These are phyloP conservation scores for Rhodotorula graminis DNA, from an alignment of 768 basidiomycete genomes.

Conservation along the genomic window DNA sequence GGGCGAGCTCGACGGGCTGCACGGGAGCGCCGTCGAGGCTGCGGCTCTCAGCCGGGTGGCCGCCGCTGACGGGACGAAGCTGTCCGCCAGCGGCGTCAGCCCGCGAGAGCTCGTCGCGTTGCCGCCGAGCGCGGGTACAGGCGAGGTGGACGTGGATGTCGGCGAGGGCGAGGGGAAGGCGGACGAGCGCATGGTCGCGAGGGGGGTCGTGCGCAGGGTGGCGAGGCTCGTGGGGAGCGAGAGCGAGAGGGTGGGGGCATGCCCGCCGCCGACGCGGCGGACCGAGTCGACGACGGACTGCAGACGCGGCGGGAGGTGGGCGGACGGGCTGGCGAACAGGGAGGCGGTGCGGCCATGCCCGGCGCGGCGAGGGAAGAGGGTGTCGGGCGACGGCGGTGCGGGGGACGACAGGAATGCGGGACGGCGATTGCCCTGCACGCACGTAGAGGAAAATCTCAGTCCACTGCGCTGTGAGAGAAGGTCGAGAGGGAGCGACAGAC, in stretches of 20 bases:
- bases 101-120: not conserved
- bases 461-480: too few relatives aligned
- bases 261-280: not conserved
- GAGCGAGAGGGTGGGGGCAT: slow-evolving; percentile 5
- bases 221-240: not conserved
- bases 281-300: slow-evolving; percentile 16
- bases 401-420: not conserved
- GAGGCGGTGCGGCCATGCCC: slow-evolving; percentile 21
- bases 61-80: not conserved
- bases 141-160: not conserved
- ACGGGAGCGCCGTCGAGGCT: not conserved
- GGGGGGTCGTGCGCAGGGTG: not conserved
- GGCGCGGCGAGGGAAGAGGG: not conserved
- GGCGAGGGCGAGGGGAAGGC: not conserved
- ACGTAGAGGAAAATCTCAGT: not conserved
- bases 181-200: not conserved
- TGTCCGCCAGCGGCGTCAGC: slow-evolving; percentile 14
- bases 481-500: not conserved
- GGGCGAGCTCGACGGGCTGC: not conserved
- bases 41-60: not conserved
- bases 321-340: slow-evolving; percentile 4
- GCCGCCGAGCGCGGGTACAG: not conserved
- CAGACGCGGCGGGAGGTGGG: slow-evolving; percentile 16
- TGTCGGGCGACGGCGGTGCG: not conserved
- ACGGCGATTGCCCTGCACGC: not conserved